These are phyloP conservation scores for Phytopythium aichiense DNA, from an alignment of 352 stramenopile genomes.

Conservation along the genomic window DNA sequence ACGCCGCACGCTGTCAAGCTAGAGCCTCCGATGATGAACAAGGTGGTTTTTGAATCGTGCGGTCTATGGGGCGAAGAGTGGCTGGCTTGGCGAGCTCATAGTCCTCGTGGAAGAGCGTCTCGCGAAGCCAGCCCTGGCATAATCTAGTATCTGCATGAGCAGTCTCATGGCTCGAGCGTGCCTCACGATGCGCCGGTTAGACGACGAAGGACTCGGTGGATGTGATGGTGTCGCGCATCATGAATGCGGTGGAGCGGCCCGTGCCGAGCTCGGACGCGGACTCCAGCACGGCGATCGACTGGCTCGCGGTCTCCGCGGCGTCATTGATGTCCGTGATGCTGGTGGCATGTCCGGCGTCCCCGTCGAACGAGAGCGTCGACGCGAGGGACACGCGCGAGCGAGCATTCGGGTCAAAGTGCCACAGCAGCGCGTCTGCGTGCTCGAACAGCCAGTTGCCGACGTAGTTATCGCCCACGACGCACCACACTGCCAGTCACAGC, in stretches of 20 bases:
- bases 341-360: neutral
- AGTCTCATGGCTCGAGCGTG: too few species aligned
- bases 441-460: slow-evolving; percentile 35
- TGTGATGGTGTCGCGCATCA: slow-evolving; percentile 8
- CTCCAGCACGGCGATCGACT: slow-evolving; percentile 8
- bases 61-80: neutral
- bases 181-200: neutral
- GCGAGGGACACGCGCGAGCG: slow-evolving; percentile 3
- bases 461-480: slow-evolving; percentile 38
- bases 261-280: slow-evolving; percentile 4
- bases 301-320: neutral
- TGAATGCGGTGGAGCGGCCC: slow-evolving; percentile 2
- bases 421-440: slow-evolving; percentile 33
- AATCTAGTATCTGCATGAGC: neutral
- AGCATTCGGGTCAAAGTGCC: slow-evolving; percentile 28
- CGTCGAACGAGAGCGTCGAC: slow-evolving; percentile 2
- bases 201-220: slow-evolving; percentile 6
- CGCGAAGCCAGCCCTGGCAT: neutral
- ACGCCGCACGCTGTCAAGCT: neutral
- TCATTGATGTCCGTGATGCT: neutral
- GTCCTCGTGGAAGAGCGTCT: neutral
- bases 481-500: slow-evolving; percentile 29
- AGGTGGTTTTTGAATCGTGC: neutral
- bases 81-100: neutral
- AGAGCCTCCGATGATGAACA: neutral